Percentiles rank a stretch among this genome's conserved stretches.
These are phyloP conservation scores for Candida sanyaensis DNA, from an alignment of 1,139 yeast species.

Conservation along the genomic window DNA sequence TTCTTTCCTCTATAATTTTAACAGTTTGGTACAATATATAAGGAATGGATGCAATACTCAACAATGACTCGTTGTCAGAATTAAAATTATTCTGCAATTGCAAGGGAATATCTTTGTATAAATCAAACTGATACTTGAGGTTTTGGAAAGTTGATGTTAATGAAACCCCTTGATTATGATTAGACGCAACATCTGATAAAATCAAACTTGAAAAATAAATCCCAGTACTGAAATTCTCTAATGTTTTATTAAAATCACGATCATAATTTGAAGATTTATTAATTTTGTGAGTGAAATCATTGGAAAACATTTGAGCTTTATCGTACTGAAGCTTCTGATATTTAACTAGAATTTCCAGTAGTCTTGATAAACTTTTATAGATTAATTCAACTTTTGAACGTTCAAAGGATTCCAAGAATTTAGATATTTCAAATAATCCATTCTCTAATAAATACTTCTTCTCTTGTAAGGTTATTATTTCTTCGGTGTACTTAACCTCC, in stretches of 20 bases:
- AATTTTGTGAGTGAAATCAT: conserved; percentile 24
- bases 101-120: conserved; percentile 45
- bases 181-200: conserved; percentile 25
- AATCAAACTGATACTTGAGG: conserved; percentile 38
- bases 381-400: conserved; percentile 34
- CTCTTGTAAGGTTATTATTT: conserved; percentile 34
- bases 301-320: conserved; percentile 29
- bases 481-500: conserved; percentile 34
- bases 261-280: conserved; percentile 29
- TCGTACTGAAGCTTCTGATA: conserved; percentile 29
- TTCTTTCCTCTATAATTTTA: conserved; percentile 21
- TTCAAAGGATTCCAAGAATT: conserved; percentile 39
- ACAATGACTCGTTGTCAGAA: conserved; percentile 12
- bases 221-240: conserved; percentile 37
- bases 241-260: conserved; percentile 28
- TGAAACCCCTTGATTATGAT: conserved; percentile 8
- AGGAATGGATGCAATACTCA: conserved; percentile 37
- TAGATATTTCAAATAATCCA: conserved; percentile 25
- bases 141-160: conserved; percentile 34
- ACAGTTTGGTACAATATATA: conserved; percentile 29
- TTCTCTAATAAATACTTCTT: conserved; percentile 33
- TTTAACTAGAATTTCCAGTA: conserved; percentile 38
- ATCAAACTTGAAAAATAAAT: conserved; percentile 40
- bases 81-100: conserved; percentile 24
- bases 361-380: conserved; percentile 35